Base-by-base conservation (phyloP, 768 basidiomycete genomes). In the Strobilomyces confusus region DNA sequence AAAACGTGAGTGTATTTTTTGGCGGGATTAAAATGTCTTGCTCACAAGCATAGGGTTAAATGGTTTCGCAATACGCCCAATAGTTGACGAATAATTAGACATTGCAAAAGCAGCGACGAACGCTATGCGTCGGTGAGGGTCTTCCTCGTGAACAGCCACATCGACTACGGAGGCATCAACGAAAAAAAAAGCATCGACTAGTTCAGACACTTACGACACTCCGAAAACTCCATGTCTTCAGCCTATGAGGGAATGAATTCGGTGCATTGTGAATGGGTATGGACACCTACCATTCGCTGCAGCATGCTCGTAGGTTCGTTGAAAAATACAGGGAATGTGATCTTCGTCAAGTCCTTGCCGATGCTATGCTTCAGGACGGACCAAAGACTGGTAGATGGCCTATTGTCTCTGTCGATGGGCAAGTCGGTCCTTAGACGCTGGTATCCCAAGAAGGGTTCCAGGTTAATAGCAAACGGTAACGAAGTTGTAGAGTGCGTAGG, bases 171-270 rank as follows among this genome's bases (percentile, higher is more conserved):
- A 49, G 2, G n/a, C 15, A 32, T 60, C 33, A 51, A 55, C 23
- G 32, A 36, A 53, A 37, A 46, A 37, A 46, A 52, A 34, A 17
- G 51, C 44, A 23, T 46, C 38, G 42, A 59, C 33, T 12, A 26
- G 12, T 17, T 32, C 26, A 49, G 37, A 47, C 42, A 51, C 89
- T 75, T 62, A 91, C 89, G 72, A 63, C 92, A 95, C 60, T 93
- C 92, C 1, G 90, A 86, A 71, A 95, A 97, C 69, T 97, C 95
- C 92, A 95, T 95, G 70, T 98, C 95, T 72, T 98, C 95, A 12
- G 94, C 89, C 80, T 77, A 40, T 19, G 49, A 41, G 6, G 3
- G 19, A 47, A 23, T 57, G 38, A 61, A 29, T 22, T 37, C 29
- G 13, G 46, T 22, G 12, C 43, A 36, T 33, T 29, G 34, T 9